These are phyloP conservation scores for Taiozyma sp. DNA, from an alignment of 1,139 yeast species.

Conservation along the genomic window DNA sequence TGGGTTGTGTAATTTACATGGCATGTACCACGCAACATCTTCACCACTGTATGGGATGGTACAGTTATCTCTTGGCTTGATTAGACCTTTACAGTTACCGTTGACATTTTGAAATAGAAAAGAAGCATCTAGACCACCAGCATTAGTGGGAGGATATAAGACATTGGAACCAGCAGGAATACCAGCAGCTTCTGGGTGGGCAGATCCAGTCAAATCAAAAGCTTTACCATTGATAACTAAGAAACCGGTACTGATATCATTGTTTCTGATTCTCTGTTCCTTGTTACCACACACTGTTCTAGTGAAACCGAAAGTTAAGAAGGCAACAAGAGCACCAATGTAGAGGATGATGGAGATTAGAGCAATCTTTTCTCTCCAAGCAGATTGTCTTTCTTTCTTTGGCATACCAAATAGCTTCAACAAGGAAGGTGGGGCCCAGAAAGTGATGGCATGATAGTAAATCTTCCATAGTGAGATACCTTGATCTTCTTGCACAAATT, in stretches of 20 bases:
- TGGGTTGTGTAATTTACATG: conserved; percentile 67
- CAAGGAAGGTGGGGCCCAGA: conserved; percentile 87
- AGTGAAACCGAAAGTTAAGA: conserved; percentile 88
- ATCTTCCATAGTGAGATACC: conserved; percentile 67
- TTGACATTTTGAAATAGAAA: conserved; percentile 93
- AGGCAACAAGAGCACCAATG: conserved; percentile 79
- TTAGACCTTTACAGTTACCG: conserved; percentile 83
- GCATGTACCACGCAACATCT: conserved; percentile 91
- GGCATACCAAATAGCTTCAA: conserved; percentile 72
- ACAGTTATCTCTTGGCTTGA: conserved; percentile 67
- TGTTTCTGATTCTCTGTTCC: conserved; percentile 49
- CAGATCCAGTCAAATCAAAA: conserved; percentile 63
- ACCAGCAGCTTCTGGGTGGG: conserved; percentile 82
- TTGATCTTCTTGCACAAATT: conserved; percentile 12
- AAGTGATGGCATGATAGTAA: conserved; percentile 76
- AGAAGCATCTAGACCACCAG: conserved; percentile 88
- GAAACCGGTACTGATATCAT: conserved; percentile 54
- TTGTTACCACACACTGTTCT: conserved; percentile 66
- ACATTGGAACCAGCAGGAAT: conserved; percentile 62
- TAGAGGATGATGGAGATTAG: conserved; percentile 69
- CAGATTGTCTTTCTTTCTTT: conserved; percentile 79
- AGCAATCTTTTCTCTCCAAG: conserved; percentile 96
- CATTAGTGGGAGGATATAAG: conserved; percentile 78
- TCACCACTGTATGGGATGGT: conserved; percentile 63
- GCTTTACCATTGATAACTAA: conserved; percentile 80